Percentiles rank a stretch among this genome's conserved stretches.
These are phyloP conservation scores for Aspergillus avenaceus DNA, from an alignment of 495 filamentous ascomycete species.

Conservation along the genomic window DNA sequence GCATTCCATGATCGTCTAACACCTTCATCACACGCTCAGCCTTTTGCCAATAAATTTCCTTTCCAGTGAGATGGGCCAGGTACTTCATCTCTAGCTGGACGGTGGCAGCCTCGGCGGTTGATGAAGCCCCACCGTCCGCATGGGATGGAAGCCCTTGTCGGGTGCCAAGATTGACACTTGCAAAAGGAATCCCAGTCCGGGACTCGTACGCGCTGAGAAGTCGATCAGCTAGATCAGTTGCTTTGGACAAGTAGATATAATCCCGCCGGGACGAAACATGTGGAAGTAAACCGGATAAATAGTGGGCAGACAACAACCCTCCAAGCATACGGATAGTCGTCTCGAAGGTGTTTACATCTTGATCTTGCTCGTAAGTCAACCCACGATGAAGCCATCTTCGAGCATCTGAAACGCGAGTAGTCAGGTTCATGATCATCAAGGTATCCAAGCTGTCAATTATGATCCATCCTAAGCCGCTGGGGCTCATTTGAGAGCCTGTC, in stretches of 20 bases:
- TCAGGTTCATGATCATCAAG: conserved; percentile 87
- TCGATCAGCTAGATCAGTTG: conserved; percentile 74
- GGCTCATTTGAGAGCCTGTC: conserved; percentile 67
- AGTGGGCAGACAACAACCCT: conserved; percentile 79
- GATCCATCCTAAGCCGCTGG: conserved; percentile 69
- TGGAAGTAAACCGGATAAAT: conserved; percentile 63
- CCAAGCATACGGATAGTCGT: conserved; percentile 89
- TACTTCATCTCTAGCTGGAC: conserved; percentile 87
- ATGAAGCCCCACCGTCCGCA: conserved; percentile 72
- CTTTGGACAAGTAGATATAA: conserved; percentile 81
- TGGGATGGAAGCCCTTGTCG: conserved; percentile 65
- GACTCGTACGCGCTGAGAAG: conserved; percentile 74
- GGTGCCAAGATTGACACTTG: conserved; percentile 71
- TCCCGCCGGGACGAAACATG: conserved; percentile 56
- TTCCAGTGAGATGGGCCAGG: conserved; percentile 76
- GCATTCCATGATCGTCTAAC: conserved; percentile 66
- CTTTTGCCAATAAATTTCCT: conserved; percentile 74
- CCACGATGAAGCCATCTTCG: conserved; percentile 69
- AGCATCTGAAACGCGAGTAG: conserved; percentile 65
- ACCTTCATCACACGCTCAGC: conserved; percentile 78
- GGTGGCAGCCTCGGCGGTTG: conserved; percentile 80
- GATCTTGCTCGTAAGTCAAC: conserved; percentile 72
- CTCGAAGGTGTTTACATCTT: conserved; percentile 87
- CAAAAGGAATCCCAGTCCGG: conserved; percentile 69
- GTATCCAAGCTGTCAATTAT: conserved; percentile 84